Base-by-base conservation (phyloP, 2,329 filamentous ascomycete species). In the Dactylellina cionopaga region DNA sequence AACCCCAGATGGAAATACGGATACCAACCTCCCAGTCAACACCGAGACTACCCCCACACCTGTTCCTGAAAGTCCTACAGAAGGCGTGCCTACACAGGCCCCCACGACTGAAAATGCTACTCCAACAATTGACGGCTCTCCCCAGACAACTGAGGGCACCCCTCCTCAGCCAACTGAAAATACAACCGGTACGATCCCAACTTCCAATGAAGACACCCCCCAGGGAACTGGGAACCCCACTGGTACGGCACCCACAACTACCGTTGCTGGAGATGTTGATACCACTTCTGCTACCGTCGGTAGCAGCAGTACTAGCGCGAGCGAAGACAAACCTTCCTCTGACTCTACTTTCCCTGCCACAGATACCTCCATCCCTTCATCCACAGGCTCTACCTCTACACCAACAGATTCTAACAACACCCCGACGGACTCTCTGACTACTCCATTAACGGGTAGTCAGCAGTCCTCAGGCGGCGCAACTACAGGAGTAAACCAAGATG, bases 341-440 rank as follows among this genome's bases (percentile, higher is more conserved):
- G 59, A 72, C 68, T 72, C 56, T 55, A 49, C 15, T 55, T 19
- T 58, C 47, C 47, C 47, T 31, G n/a, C 37, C 46, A 56, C 66
- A 71, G 66, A 58, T 71, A 29, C 66, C 66, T 54, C 66, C 24
- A 31, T 17, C 51, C 35, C 27, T 55, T 19, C 33, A 43, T 17
- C 43, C 19, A 51, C 44, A 71, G 66, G 60, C 47, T 52, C 66
- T 17, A n/a, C n/a, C n/a, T n/a, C n/a, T n/a, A 49, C 51, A 65
- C 47, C 47, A 51, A 55, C 47, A 51, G 35, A 64, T 63, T 71
- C 66, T 71, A 71, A 71, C 59, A 46, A 29, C 33, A 65, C 51
- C n/a, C 19, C 52, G 44, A 52, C 52, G 68, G 68, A 51, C 59
- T 39, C 46, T n/a, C 27, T 35, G 52, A 65, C 59, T 25, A 72